phyloP scores from a whole-genome alignment of 768 basidiomycete genomes.

The Butyriboletus loyo region DNA sequence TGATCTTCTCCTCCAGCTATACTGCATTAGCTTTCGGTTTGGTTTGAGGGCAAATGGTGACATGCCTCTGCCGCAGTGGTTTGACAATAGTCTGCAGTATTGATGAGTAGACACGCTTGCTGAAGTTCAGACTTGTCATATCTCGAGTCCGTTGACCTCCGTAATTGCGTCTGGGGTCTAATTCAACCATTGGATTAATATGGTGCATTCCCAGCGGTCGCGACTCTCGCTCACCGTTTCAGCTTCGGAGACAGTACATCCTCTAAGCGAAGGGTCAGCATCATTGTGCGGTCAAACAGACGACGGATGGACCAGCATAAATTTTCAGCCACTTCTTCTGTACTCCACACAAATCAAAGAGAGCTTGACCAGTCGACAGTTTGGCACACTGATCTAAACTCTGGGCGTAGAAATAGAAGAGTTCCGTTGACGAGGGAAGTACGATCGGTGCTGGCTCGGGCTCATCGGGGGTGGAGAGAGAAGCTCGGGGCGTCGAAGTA shows the following conservation, averaged over 20 bases:
- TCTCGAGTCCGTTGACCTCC: constrained; percentile 79
- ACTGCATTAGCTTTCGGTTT: not conserved
- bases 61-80: constrained; percentile 82
- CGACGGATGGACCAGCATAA: constrained; percentile 69
- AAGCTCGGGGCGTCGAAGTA: constrained; percentile 32
- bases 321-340: constrained; percentile 94
- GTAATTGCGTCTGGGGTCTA: constrained; percentile 43
- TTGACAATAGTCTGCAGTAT: constrained; percentile 97
- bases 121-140: constrained; percentile 72
- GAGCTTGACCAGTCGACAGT: constrained; percentile 76
- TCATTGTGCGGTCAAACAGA: not conserved
- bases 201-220: not conserved
- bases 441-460: constrained; percentile 58
- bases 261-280: constrained; percentile 47
- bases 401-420: constrained; percentile 97
- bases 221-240: constrained; percentile 54
- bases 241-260: constrained; percentile 76
- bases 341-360: constrained; percentile 76
- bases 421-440: constrained; percentile 89
- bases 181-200: constrained; percentile 1
- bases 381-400: constrained; percentile 93
- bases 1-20: constrained; percentile 90
- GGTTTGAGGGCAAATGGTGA: not conserved
- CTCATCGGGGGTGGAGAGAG: constrained; percentile 41
- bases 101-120: constrained; percentile 86